A percentile compares a stretch with the other conserved stretches of the same genome.
Conservation (phyloP, 306 rosid species). For the Cercis canadensis region DNA sequence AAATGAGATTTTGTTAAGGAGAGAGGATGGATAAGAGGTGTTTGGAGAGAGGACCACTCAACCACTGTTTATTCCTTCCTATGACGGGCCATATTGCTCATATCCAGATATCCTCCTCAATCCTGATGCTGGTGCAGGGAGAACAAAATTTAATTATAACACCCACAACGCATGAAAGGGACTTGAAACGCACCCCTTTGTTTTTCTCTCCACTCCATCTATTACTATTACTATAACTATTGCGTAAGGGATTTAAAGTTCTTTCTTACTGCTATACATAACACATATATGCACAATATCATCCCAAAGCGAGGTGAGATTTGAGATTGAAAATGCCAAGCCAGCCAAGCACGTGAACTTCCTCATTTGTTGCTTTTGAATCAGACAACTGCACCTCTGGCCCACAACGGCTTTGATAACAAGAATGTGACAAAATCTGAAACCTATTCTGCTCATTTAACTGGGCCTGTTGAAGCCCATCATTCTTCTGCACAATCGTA, state of each 20-base stretch:
- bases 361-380: slow-evolving; percentile 19
- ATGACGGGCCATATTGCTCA: slow-evolving; percentile 34
- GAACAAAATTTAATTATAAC: slow-evolving; percentile 52
- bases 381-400: slow-evolving; percentile 23
- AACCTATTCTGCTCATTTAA: too few species aligned
- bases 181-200: slow-evolving; percentile 37
- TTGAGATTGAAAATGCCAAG: slow-evolving; percentile 29
- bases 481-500: too few species aligned
- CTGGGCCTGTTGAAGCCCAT: too few species aligned
- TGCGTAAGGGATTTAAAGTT: too few species aligned
- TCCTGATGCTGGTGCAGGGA: neutral
- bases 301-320: slow-evolving; percentile 11
- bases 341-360: slow-evolving; percentile 48
- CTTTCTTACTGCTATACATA: slow-evolving; percentile 21
- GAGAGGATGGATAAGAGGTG: slow-evolving; percentile 18
- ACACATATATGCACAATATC: neutral
- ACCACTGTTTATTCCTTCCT: slow-evolving; percentile 54
- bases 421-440: too few species aligned
- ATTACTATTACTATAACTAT: slow-evolving; percentile 13
- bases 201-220: too few species aligned
- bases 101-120: neutral
- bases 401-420: neutral
- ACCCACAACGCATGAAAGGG: slow-evolving; percentile 44
- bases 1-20: neutral
- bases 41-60: slow-evolving; percentile 50